Conservation (phyloP, 441 rosid species). For the Gossypium gossypioides region DNA sequence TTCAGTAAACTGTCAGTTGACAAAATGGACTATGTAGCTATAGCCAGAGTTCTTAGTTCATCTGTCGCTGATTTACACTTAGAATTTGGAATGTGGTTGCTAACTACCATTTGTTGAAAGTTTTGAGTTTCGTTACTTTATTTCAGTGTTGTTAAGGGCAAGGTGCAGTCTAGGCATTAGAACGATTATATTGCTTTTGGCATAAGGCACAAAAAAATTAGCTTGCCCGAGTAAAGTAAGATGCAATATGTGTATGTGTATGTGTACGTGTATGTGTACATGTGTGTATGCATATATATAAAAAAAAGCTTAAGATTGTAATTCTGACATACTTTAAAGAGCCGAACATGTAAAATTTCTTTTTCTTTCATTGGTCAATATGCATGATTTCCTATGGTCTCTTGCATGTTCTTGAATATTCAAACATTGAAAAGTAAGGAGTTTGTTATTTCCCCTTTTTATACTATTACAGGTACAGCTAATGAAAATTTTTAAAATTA, state of each 20-base stretch:
- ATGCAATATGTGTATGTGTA: neutral
- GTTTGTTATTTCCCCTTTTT: neutral
- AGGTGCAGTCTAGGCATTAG: neutral
- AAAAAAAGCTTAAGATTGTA: neutral
- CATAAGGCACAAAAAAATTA: neutral
- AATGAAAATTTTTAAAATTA: neutral
- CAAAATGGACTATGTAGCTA: neutral
- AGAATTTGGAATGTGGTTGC: neutral
- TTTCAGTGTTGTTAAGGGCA: neutral
- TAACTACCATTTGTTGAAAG: neutral
- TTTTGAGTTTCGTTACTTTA: constrained; percentile 9
- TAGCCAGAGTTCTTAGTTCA: neutral
- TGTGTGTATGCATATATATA: neutral
- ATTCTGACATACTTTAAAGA: neutral
- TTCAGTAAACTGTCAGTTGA: neutral
- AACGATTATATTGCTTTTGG: neutral
- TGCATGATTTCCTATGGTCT: neutral
- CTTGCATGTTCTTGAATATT: neutral
- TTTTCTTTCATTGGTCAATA: neutral
- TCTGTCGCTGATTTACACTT: neutral
- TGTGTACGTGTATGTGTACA: neutral
- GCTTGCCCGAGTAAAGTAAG: neutral
- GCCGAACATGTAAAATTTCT: neutral
- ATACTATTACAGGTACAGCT: neutral
- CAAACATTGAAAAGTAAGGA: neutral